phyloP scores from a whole-genome alignment of 2,329 filamentous ascomycete genomes.

The Trichoderma semiorbis region DNA sequence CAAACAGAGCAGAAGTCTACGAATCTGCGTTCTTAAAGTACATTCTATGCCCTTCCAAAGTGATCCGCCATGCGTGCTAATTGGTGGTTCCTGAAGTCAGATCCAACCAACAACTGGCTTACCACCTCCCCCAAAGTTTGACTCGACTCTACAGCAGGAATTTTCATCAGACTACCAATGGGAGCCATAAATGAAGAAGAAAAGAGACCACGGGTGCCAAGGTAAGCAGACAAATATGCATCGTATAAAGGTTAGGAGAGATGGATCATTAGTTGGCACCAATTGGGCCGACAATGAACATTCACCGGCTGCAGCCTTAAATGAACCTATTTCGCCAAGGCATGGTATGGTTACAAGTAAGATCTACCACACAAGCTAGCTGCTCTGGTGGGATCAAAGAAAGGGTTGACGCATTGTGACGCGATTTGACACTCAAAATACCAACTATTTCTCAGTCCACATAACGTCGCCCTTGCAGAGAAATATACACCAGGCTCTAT shows the following conservation, averaged over 20 bases:
- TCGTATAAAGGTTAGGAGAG: background rate
- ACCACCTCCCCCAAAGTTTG: background rate
- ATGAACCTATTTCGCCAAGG: background rate
- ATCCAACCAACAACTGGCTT: background rate
- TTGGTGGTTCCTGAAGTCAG: background rate
- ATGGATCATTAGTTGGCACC: background rate
- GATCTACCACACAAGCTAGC: background rate
- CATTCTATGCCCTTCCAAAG: background rate
- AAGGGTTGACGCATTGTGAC: background rate
- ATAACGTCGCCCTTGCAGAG: background rate
- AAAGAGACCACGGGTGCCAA: background rate
- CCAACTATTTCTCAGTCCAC: background rate
- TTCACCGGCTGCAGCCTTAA: conserved; percentile 1
- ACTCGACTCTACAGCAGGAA: background rate
- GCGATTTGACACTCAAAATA: background rate
- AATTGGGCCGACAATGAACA: background rate
- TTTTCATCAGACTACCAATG: background rate
- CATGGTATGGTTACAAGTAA: background rate
- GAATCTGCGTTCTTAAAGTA: background rate
- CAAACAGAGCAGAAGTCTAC: too few relatives aligned
- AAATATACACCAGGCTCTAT: background rate
- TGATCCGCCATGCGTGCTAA: background rate
- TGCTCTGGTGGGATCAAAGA: background rate
- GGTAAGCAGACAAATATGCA: background rate
- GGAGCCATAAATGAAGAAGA: background rate